Percentiles rank a stretch among this genome's conserved stretches.
These are phyloP conservation scores for Ustilago loliicola DNA, from an alignment of 1,284 basidiomycete species.

Conservation along the genomic window DNA sequence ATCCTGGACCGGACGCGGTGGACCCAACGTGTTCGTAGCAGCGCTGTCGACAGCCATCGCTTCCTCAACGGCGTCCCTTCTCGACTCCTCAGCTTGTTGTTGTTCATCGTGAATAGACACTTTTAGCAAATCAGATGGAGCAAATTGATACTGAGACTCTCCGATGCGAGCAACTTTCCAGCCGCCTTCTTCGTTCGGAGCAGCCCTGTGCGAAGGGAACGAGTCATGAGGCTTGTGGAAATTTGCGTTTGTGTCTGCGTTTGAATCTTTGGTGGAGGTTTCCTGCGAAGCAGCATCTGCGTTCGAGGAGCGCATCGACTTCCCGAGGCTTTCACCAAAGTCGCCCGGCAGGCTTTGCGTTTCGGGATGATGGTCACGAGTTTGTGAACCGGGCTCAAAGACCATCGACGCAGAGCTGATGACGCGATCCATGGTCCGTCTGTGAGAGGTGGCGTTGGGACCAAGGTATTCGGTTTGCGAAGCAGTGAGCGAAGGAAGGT, in stretches of 20 bases:
- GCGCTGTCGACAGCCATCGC: background rate
- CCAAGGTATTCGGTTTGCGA: slow-evolving; percentile 39
- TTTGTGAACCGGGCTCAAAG: slow-evolving; percentile 26
- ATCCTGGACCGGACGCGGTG: background rate
- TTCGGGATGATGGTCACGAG: background rate
- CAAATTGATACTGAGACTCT: background rate
- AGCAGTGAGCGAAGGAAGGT: slow-evolving; percentile 33
- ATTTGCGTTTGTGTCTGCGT: slow-evolving; percentile 20
- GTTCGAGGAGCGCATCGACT: background rate
- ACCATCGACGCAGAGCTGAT: slow-evolving; percentile 21
- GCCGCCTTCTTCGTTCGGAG: slow-evolving; percentile 45
- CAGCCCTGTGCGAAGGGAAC: slow-evolving; percentile 36
- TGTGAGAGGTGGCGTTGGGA: slow-evolving; percentile 32
- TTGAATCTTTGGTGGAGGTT: background rate
- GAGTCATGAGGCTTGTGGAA: slow-evolving; percentile 52
- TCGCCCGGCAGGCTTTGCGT: slow-evolving; percentile 11
- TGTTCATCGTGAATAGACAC: background rate
- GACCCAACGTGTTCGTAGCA: slow-evolving; percentile 5
- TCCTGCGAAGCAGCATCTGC: slow-evolving; percentile 3
- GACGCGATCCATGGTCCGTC: slow-evolving; percentile 28
- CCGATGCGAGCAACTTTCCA: slow-evolving; percentile 26
- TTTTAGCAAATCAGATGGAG: background rate
- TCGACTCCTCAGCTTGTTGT: background rate
- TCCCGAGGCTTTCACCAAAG: slow-evolving; percentile 10
- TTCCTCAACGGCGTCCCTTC: background rate